A percentile compares a stretch with the other conserved stretches of the same genome.
Conservation (phyloP, 176 grass and related monocot species). For the Thalia dealbata region DNA sequence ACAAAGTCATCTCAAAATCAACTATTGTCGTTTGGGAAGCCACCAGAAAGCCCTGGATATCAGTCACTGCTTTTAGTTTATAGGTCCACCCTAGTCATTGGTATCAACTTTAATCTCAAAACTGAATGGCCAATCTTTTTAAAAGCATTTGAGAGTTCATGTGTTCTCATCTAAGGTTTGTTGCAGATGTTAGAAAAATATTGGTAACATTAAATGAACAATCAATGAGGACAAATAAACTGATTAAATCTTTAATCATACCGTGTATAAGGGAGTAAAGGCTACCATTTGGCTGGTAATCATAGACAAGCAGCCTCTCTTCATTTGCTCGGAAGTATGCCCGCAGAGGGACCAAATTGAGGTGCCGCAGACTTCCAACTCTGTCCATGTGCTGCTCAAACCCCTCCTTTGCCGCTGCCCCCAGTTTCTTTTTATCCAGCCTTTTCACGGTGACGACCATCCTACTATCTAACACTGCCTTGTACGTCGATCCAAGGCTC, state of each 20-base stretch:
- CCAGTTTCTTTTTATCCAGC: conserved; percentile 60
- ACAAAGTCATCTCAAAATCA: not conserved
- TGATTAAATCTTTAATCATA: conserved; percentile 7
- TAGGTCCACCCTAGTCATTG: not conserved
- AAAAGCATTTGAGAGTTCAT: not conserved
- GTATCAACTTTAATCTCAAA: too few species aligned
- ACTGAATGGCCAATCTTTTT: too few species aligned
- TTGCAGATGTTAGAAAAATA: too few species aligned
- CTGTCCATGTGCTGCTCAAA: conserved; percentile 91
- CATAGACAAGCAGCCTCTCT: conserved; percentile 85
- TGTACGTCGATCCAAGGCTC: conserved; percentile 81
- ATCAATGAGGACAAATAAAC: not conserved
- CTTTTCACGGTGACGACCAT: conserved; percentile 79
- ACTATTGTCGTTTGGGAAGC: not conserved
- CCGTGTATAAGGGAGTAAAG: conserved; percentile 77
- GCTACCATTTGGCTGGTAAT: conserved; percentile 92
- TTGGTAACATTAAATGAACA: not conserved
- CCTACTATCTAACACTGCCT: conserved; percentile 62
- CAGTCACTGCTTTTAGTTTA: not conserved
- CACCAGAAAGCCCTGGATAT: not conserved
- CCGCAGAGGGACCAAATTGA: conserved; percentile 62
- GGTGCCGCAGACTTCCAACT: conserved; percentile 67
- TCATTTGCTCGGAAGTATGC: conserved; percentile 95
- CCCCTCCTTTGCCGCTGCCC: conserved; percentile 37
- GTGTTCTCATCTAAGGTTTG: not conserved